Conservation (phyloP, 495 filamentous ascomycete species). For the Neurospora terricola region DNA sequence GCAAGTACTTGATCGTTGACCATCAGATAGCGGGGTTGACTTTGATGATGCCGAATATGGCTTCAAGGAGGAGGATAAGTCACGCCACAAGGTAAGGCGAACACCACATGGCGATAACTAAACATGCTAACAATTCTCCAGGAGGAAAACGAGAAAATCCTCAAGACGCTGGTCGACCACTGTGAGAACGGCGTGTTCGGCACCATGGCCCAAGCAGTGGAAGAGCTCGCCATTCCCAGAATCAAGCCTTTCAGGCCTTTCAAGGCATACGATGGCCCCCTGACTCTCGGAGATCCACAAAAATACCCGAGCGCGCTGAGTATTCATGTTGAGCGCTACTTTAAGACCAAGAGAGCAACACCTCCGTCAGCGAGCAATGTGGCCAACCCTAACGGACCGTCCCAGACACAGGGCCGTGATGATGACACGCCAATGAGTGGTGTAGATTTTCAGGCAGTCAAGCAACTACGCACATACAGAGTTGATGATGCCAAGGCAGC, state of each 20-base stretch:
- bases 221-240: conserved; percentile 58
- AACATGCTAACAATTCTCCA: not conserved
- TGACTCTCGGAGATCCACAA: conserved; percentile 69
- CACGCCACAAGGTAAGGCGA: conserved; percentile 46
- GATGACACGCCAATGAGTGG: conserved; percentile 33
- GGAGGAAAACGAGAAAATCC: conserved; percentile 52
- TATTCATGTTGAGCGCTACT: conserved; percentile 86
- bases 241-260: conserved; percentile 64
- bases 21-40: conserved; percentile 61
- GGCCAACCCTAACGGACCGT: conserved; percentile 38
- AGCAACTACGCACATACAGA: conserved; percentile 66
- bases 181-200: conserved; percentile 60
- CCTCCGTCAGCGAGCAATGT: conserved; percentile 68
- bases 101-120: not conserved
- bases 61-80: conserved; percentile 88
- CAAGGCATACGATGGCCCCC: conserved; percentile 64
- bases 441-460: conserved; percentile 51
- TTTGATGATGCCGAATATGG: conserved; percentile 91
- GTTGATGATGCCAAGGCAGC: conserved; percentile 61
- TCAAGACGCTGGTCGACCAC: conserved; percentile 52
- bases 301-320: conserved; percentile 66
- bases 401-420: conserved; percentile 40
- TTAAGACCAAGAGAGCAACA: conserved; percentile 65
- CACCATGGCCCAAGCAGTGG: conserved; percentile 75
- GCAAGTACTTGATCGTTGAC: too few relatives aligned